Evolutionary conservation across 495 filamentous ascomycete species (phyloP).

Genomic region (Neurospora pannonica): DNA sequence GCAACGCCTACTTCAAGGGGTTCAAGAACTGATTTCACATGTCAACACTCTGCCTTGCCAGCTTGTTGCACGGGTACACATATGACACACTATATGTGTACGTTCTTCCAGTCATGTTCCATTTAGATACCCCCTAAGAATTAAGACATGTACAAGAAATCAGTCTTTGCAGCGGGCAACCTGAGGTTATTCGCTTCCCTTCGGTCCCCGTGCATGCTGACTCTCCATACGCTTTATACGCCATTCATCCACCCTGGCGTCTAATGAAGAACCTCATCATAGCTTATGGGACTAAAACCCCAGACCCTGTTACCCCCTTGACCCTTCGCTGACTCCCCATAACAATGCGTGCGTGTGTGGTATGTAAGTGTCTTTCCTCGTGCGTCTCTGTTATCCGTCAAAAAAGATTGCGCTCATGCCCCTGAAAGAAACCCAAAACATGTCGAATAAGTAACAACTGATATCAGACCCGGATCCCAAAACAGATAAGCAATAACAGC

Average conservation of each 20-base stretch:
- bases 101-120: background rate
- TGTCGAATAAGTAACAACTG: background rate
- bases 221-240: constrained; percentile 1
- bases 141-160: constrained; percentile 18
- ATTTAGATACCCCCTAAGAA: constrained; percentile 16
- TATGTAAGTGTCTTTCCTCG: background rate
- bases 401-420: background rate
- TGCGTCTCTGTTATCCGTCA: background rate
- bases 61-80: background rate
- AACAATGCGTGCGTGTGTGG: background rate
- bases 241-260: background rate
- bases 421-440: background rate
- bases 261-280: background rate
- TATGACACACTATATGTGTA: background rate
- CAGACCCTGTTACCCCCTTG: background rate
- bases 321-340: background rate
- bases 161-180: background rate
- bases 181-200: background rate
- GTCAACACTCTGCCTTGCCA: background rate
- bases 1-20: constrained; percentile 52
- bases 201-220: background rate
- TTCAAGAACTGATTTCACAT: constrained; percentile 13
- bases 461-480: constrained; percentile 3
- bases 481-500: background rate
- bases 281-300: background rate